phyloP scores from a whole-genome alignment of 768 basidiomycete genomes.

The Hortiboletus flavorubellus region DNA sequence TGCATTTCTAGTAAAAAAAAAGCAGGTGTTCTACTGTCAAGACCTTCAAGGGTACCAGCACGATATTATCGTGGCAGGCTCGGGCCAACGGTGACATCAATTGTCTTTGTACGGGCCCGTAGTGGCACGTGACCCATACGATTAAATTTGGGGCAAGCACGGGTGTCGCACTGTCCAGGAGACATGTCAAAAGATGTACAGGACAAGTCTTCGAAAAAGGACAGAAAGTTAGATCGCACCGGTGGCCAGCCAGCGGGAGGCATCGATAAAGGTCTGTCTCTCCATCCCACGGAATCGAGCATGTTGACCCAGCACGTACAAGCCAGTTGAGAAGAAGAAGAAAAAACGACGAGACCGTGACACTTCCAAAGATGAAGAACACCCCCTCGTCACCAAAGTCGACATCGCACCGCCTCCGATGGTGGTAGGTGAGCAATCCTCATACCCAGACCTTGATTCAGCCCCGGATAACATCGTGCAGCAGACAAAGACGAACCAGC shows the following conservation, averaged over 20 bases:
- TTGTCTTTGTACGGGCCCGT: not conserved
- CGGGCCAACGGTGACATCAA: not conserved
- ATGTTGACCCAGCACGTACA: constrained; percentile 9
- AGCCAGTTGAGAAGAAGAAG: constrained; percentile 32
- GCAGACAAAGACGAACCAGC: constrained; percentile 2
- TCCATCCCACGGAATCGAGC: not conserved
- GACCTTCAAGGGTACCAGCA: too few relatives aligned
- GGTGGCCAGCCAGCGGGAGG: not conserved
- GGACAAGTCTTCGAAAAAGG: not conserved
- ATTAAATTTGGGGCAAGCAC: not conserved
- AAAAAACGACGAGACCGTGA: constrained; percentile 30
- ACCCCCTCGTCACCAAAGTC: not conserved
- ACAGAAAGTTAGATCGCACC: not conserved
- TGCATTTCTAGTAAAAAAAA: too few relatives aligned
- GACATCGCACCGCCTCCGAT: not conserved
- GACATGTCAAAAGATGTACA: constrained; percentile 5
- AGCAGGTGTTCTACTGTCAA: too few relatives aligned
- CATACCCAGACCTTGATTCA: not conserved
- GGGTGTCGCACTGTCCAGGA: too few relatives aligned
- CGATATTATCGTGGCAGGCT: too few relatives aligned
- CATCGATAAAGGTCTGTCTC: constrained; percentile 21
- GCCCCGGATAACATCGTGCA: not conserved
- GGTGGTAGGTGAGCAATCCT: not conserved
- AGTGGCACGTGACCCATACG: constrained; percentile 1
- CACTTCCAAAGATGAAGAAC: constrained; percentile 1